Evolutionary conservation across 257 asterid genomes (phyloP).

Genomic region (Oldenlandia corymbosa): DNA sequence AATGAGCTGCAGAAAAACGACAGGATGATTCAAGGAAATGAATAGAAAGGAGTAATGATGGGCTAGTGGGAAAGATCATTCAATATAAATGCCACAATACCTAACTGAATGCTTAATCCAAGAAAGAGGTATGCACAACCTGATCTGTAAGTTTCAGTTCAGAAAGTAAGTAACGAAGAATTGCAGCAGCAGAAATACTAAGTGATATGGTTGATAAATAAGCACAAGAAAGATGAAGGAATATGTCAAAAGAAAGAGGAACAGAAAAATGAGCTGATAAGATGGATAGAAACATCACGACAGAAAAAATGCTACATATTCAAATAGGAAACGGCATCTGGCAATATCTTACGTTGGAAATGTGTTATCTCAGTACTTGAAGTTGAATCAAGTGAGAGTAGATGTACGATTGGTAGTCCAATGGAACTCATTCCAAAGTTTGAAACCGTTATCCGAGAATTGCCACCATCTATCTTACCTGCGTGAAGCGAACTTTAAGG

Average conservation of each 20-base stretch:
- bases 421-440: conserved; percentile 76
- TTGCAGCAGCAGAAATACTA: not conserved
- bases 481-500: conserved; percentile 19
- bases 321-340: not conserved
- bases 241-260: not conserved
- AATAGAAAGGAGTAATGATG: not conserved
- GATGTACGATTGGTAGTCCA: conserved; percentile 61
- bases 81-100: not conserved
- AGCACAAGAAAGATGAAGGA: not conserved
- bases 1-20: not conserved
- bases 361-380: conserved; percentile 47
- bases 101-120: not conserved
- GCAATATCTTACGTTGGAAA: conserved; percentile 46
- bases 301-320: not conserved
- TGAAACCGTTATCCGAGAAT: conserved; percentile 32
- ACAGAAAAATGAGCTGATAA: not conserved
- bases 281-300: not conserved
- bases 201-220: not conserved
- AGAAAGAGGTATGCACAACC: not conserved
- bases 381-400: conserved; percentile 51
- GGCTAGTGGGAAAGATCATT: not conserved
- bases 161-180: not conserved
- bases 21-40: not conserved
- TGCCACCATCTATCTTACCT: conserved; percentile 39
- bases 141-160: not conserved